Conservation (phyloP, 805 yeast genomes). For the Barnettozyma pratensis region DNA sequence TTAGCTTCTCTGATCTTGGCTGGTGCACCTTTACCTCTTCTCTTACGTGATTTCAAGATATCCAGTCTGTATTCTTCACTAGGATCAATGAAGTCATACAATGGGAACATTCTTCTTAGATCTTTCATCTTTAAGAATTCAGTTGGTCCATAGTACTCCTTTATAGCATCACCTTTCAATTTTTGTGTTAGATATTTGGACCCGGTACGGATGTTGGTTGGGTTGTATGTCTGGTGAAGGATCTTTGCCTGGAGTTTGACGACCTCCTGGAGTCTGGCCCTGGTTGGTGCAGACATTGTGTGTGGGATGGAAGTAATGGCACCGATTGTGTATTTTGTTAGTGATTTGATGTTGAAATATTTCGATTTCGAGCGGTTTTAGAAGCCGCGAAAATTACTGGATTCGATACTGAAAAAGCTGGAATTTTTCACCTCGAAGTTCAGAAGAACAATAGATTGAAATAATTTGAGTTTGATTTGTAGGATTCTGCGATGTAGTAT, state of each 20-base stretch:
- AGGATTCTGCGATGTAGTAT: too few species aligned
- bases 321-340: too few species aligned
- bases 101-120: conserved; percentile 47
- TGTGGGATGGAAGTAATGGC: neutral
- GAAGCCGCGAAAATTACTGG: conserved; percentile 1
- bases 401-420: neutral
- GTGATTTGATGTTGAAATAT: neutral
- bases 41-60: conserved; percentile 43
- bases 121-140: conserved; percentile 61
- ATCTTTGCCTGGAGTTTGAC: conserved; percentile 58
- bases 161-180: conserved; percentile 66
- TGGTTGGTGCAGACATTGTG: conserved; percentile 31
- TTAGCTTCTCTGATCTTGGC: conserved; percentile 54
- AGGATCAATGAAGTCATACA: conserved; percentile 51
- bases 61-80: conserved; percentile 64
- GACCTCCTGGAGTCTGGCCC: conserved; percentile 47
- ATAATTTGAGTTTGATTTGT: too few species aligned
- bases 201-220: conserved; percentile 62
- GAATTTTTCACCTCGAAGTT: too few species aligned
- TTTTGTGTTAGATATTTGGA: conserved; percentile 62
- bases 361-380: neutral
- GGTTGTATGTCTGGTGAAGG: conserved; percentile 69
- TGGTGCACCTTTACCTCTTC: conserved; percentile 89
- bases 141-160: conserved; percentile 70
- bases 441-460: too few species aligned